Evolutionary conservation across 2,329 filamentous ascomycete species (phyloP).

Genomic region (Penicillium capsulatum): DNA sequence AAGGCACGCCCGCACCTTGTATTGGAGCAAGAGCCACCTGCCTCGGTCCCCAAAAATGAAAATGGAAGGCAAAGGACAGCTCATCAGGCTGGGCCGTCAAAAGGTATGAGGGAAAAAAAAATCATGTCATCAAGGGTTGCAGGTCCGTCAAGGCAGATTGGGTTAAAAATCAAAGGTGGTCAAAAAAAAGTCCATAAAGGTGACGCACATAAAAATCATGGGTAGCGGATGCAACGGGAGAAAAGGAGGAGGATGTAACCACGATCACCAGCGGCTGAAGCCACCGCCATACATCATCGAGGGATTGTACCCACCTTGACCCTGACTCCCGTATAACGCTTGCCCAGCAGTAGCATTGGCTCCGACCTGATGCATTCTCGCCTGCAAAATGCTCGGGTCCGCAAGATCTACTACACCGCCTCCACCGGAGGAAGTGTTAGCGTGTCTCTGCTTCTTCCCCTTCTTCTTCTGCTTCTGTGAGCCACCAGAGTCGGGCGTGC

Average conservation of each 20-base stretch:
- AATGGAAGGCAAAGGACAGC: slow-evolving; percentile 26
- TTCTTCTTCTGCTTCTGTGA: slow-evolving; percentile 98
- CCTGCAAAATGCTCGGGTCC: slow-evolving; percentile 99
- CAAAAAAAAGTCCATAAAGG: slow-evolving; percentile 10
- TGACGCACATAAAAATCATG: slow-evolving; percentile 22
- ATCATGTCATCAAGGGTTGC: slow-evolving; percentile 32
- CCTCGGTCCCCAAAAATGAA: slow-evolving; percentile 26
- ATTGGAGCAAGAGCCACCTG: slow-evolving; percentile 30
- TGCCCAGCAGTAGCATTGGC: slow-evolving; percentile 69
- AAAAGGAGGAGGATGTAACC: slow-evolving; percentile 3
- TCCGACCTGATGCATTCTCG: slow-evolving; percentile 88
- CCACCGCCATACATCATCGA: slow-evolving; percentile 74
- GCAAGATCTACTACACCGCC: slow-evolving; percentile 99
- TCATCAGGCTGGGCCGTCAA: too few relatives aligned
- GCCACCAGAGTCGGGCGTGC: slow-evolving; percentile 77
- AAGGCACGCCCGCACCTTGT: slow-evolving; percentile 31
- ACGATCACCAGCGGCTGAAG: slow-evolving; percentile 62
- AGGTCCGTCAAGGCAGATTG: slow-evolving; percentile 18
- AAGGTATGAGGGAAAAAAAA: slow-evolving; percentile 20
- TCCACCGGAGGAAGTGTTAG: slow-evolving; percentile 99
- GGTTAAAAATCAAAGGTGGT: slow-evolving; percentile 23
- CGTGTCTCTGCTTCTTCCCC: slow-evolving; percentile 99
- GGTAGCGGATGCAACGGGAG: slow-evolving; percentile 9
- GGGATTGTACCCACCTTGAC: slow-evolving; percentile 85
- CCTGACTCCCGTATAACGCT: slow-evolving; percentile 83